Conservation (phyloP, 2,329 filamentous ascomycete species). For the Aspergillus oerlinghausenensis region DNA sequence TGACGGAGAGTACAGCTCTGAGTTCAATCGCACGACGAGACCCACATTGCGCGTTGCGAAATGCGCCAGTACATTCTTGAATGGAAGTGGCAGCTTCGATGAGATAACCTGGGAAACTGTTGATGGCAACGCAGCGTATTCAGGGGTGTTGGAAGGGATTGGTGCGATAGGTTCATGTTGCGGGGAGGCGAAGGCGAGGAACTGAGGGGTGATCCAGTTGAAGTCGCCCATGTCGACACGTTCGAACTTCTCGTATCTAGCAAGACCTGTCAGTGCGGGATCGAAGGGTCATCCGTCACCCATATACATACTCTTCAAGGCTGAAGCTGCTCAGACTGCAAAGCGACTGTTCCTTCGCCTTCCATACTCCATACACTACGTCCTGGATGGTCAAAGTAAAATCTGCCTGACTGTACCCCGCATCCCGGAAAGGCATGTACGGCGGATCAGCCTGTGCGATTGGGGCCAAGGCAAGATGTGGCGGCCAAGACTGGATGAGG, state of each 20-base stretch:
- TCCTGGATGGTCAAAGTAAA: slow-evolving; percentile 95
- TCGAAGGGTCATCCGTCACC: background rate
- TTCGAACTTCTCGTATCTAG: slow-evolving; percentile 86
- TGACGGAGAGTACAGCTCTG: slow-evolving; percentile 90
- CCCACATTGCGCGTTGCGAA: slow-evolving; percentile 86
- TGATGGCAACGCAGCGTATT: slow-evolving; percentile 70
- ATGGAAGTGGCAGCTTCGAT: slow-evolving; percentile 71
- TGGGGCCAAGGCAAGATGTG: slow-evolving; percentile 88
- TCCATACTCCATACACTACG: slow-evolving; percentile 97
- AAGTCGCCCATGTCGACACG: slow-evolving; percentile 98
- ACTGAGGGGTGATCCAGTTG: slow-evolving; percentile 97
- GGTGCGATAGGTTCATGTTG: slow-evolving; percentile 73
- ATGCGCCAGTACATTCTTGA: slow-evolving; percentile 93
- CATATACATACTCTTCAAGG: slow-evolving; percentile 67
- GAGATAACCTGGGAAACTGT: slow-evolving; percentile 68
- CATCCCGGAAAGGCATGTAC: slow-evolving; percentile 97
- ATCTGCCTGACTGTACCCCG: slow-evolving; percentile 96
- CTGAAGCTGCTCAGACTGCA: slow-evolving; percentile 92
- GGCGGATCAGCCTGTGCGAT: slow-evolving; percentile 96
- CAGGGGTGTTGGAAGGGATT: slow-evolving; percentile 66
- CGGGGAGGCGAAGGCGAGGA: slow-evolving; percentile 93
- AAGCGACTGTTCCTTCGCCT: slow-evolving; percentile 91
- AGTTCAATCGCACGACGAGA: slow-evolving; percentile 91
- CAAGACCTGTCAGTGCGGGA: slow-evolving; percentile 9
- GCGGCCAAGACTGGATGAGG: slow-evolving; percentile 94